phyloP scores from a whole-genome alignment of 495 filamentous ascomycete species.

The Pyrenula aspistea region DNA sequence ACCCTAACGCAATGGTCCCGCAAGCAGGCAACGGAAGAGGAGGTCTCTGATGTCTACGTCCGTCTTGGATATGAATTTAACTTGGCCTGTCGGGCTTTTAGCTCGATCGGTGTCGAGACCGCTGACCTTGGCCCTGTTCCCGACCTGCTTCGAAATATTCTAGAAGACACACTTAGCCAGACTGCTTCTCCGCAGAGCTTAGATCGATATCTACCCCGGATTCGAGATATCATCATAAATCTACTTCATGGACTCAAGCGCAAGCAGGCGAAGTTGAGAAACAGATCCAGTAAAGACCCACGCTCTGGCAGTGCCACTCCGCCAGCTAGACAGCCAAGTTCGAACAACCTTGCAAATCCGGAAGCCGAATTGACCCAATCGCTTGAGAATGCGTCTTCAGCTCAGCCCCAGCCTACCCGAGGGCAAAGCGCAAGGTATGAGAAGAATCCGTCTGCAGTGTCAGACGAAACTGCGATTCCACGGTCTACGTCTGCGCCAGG shows the following conservation, averaged over 20 bases:
- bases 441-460: background rate
- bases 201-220: conserved; percentile 81
- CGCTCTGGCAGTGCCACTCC: conserved; percentile 29
- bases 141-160: conserved; percentile 74
- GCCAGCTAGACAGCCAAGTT: conserved; percentile 49
- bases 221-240: conserved; percentile 96
- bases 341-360: conserved; percentile 49
- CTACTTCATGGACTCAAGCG: conserved; percentile 89
- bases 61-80: conserved; percentile 97
- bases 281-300: conserved; percentile 58
- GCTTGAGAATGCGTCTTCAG: conserved; percentile 44
- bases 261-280: conserved; percentile 84
- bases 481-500: conserved; percentile 19
- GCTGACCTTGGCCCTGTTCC: conserved; percentile 89
- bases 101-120: conserved; percentile 90
- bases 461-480: conserved; percentile 14
- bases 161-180: conserved; percentile 92
- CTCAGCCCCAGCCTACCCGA: conserved; percentile 18
- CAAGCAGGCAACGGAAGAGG: conserved; percentile 74
- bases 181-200: conserved; percentile 87
- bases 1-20: conserved; percentile 96
- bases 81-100: conserved; percentile 91
- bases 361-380: conserved; percentile 51
- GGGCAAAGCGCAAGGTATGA: background rate
- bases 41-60: conserved; percentile 97